Base-by-base conservation (phyloP, 2,329 filamentous ascomycete species). In the Hymenoscyphus repandus region DNA sequence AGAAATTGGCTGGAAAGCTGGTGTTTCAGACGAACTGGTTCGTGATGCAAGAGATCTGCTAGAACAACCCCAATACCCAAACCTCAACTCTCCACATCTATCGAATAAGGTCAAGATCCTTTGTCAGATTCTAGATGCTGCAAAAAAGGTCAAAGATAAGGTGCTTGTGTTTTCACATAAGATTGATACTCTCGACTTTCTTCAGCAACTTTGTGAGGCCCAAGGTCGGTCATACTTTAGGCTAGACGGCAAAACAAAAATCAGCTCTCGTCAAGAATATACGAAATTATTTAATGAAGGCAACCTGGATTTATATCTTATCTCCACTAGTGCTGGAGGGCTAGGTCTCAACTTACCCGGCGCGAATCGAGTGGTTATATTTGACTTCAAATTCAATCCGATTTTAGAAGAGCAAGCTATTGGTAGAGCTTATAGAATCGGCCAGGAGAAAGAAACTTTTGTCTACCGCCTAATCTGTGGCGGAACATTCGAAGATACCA, bases 331-430 rank as follows among this genome's bases (percentile, higher is more conserved):
- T 53, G 89, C 91, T 7, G 91, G 90, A 18, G 89, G 90, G 0
- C 72, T 90, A 1, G 91, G 91, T 0, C 73, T 96, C 45, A 96
- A 96, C 57, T 85, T 96, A 11, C 80, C 81, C 37, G 84, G 86
- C 1, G 91, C 91, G 1, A 96, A 90, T 64, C 81, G 91, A 17
- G 88, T 96, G 1, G 78, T 96, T 17, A 85, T 96, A 17, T 86
- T 95, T 50, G 91, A 96, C 65, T 89, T 86, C 62, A 75, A 77
- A 54, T 96, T 84, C 70, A 93, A 91, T 56, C 91, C 91, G 0
- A 78, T 83, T 5, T 76, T 84, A 64, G 91, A 96, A 66, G 85
- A 90, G 61, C 91, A 96, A 68, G 91, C 91, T 1, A 81, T 96
- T 45, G 91, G 90, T 1, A 79, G 91, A 47, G 86, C 88, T 0